These are phyloP conservation scores for Lachancea mirantina DNA, from an alignment of 805 yeast species.

Conservation along the genomic window DNA sequence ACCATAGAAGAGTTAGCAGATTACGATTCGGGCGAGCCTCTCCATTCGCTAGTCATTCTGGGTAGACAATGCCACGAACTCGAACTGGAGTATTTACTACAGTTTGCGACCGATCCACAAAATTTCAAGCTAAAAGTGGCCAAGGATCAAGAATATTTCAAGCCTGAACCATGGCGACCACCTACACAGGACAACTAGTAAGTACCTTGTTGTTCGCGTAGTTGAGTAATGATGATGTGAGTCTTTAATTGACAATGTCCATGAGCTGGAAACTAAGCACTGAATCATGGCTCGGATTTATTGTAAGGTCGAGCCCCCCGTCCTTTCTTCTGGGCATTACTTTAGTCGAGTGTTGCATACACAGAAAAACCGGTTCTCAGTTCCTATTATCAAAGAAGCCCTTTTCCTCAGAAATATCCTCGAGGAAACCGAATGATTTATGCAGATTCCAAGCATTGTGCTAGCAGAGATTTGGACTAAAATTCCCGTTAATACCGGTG, in stretches of 20 bases:
- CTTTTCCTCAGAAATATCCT: no score
- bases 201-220: no score
- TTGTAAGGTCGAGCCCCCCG: no score
- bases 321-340: no score
- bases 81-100: constrained; percentile 77
- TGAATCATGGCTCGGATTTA: no score
- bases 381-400: not conserved
- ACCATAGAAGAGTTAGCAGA: constrained; percentile 68
- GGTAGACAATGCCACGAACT: constrained; percentile 94
- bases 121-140: constrained; percentile 39
- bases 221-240: constrained; percentile 4
- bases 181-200: constrained; percentile 35
- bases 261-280: no score
- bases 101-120: constrained; percentile 58
- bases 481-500: not conserved
- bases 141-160: constrained; percentile 60
- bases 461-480: not conserved
- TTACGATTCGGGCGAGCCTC: constrained; percentile 89
- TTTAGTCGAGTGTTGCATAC: no score
- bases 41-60: constrained; percentile 82
- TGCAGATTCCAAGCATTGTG: not conserved
- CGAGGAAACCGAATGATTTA: constrained; percentile 3
- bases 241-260: not conserved
- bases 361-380: not conserved
- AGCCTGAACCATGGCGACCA: constrained; percentile 64